Base-by-base conservation (phyloP, 1,284 basidiomycete species). In the Cystobasidium sp. region DNA sequence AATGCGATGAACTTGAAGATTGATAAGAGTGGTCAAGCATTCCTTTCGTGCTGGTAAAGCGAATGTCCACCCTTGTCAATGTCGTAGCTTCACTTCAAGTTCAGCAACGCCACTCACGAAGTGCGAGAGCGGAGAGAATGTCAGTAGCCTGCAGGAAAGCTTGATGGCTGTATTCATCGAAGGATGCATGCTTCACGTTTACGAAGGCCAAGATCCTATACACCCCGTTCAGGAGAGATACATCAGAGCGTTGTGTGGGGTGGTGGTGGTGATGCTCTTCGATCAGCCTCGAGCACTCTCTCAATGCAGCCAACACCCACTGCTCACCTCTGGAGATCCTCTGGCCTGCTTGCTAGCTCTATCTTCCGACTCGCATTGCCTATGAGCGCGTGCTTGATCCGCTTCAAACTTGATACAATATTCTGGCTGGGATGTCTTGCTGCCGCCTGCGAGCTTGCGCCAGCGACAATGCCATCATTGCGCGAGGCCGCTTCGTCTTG, bases 341-440 rank as follows among this genome's bases (percentile, higher is more conserved):
- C 47, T 22, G 24, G 44, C 12, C 58, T 55, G 43, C 31, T 51
- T 0, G 39, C 31, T 7, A 73, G 55, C 20, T 73, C 70, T 14
- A 65, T 5, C 53, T 73, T 73, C n/a, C 70, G 37, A 43, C 62
- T 73, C 41, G 53, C 47, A 43, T 73, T 73, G 9, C 70, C 70
- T 46, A 73, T 73, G 18, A 73, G 51, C 1, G 58, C 53, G 44
- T 73, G 49, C 59, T 73, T 73, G 70, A 73, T 58, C 7, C 70
- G 51, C 52, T 58, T 73, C 20, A 73, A 31, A 1, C 39, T 52
- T 46, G 49, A 47, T n/a, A 69, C 22, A 20, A 24, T 31, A 7
- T 52, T 53, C 53, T 43, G 52, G 53, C n/a, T n/a, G n/a, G n/a
- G n/a, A n/a, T n/a, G n/a, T n/a, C n/a, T n/a, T n/a, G n/a, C n/a